These are phyloP conservation scores for Kluyveromyces nonfermentans DNA, from an alignment of 805 yeast genomes.

Conservation along the genomic window DNA sequence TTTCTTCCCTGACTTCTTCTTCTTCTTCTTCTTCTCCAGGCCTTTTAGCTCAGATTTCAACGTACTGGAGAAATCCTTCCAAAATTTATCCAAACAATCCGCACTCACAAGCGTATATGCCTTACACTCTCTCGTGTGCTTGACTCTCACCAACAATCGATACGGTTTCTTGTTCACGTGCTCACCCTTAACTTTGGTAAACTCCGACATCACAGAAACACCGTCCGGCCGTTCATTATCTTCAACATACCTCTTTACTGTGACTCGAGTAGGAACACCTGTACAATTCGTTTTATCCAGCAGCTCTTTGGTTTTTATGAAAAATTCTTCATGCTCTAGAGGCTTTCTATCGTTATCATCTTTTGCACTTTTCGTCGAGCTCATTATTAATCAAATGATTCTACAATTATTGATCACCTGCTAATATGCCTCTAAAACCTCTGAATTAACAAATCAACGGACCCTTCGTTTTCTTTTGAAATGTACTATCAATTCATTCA, in stretches of 20 bases:
- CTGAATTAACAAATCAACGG: no score
- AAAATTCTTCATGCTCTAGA: constrained; percentile 15
- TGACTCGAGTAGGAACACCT: constrained; percentile 20
- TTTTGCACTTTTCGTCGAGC: neutral
- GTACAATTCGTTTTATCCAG: constrained; percentile 22
- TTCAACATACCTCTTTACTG: constrained; percentile 23
- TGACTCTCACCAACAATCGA: constrained; percentile 58
- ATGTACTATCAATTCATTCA: neutral
- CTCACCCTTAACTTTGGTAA: constrained; percentile 6
- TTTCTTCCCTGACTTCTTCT: constrained; percentile 30
- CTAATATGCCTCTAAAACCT: no score
- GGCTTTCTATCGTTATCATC: constrained; percentile 7
- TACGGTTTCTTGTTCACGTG: constrained; percentile 33
- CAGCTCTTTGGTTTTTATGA: constrained; percentile 15
- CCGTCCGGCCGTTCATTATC: constrained; percentile 29
- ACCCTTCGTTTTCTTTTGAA: neutral
- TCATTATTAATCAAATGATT: neutral
- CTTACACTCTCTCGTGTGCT: constrained; percentile 37
- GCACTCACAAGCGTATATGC: constrained; percentile 59
- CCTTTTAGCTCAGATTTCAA: constrained; percentile 69
- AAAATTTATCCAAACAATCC: constrained; percentile 55
- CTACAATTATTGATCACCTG: neutral
- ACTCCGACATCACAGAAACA: constrained; percentile 20
- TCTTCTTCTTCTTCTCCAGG: constrained; percentile 72
- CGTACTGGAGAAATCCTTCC: constrained; percentile 63